Base-by-base conservation (phyloP, 2,329 filamentous ascomycete species). In the Diaporthe sp. region DNA sequence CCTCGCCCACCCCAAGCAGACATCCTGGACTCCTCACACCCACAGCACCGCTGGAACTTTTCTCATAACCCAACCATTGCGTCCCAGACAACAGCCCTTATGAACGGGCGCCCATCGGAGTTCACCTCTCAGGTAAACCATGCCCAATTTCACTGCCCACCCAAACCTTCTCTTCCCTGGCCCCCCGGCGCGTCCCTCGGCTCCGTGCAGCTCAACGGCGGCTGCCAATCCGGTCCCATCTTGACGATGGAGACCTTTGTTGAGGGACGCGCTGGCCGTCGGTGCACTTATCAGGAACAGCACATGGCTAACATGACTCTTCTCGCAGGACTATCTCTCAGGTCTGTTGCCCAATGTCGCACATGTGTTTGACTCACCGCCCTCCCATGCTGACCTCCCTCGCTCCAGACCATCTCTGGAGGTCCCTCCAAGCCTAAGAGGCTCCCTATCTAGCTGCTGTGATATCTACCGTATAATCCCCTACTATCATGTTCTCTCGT, bases 51-150 rank as follows among this genome's bases (percentile, higher is more conserved):
- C 73, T 68, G 75, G 61, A 77, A 77, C 71, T 74, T 60, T 62
- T 77, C 76, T 65, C 72, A 77, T 76, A 76, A 75, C 55, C 72
- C 57, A 61, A 70, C 60, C 77, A 79, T 81, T 83, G 82, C 51
- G 79, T 79, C 80, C 79, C 80, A 79, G 75, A 82, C 81, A 85
- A 89, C 89, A 89, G 93, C 92, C 90, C 92, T 93, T 93, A 95
- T 95, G 94, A 94, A 92, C 93, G 93, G 93, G 89, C 92, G 93
- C 90, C 90, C 91, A 87, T 95, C 94, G 86, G 90, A 93, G 86
- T 96, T 95, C 89, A 96, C 94, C 88, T 96, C 94, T 87, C 94
- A 96, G 92, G 94, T 95, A 93, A 78, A 89, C 85, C 74, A 60
- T 28, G 39, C 57, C 67, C 62, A 58, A 55, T 34, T 57, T 51